Evolutionary conservation across 345 rosid species (phyloP), one percentile per base, ranked within the genome.

Genomic region (Arabidopsis arenosa): DNA sequence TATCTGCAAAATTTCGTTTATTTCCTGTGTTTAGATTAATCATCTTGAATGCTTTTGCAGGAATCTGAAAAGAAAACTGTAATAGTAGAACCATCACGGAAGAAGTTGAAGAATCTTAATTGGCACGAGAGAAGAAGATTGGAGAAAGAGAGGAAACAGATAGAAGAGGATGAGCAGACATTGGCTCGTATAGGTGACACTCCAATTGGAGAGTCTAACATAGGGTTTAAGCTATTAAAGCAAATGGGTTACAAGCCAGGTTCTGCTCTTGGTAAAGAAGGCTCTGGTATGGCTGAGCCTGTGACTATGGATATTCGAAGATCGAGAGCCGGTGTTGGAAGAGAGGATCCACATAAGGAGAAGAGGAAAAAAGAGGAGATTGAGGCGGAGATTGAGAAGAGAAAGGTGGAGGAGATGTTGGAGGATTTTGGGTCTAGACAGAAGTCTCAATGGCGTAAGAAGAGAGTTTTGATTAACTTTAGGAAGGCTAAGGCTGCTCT

Each of bases 171-270:
- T 49, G 85, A 82, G 71, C 86, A 83, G 82, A 90, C 89, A 64
- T 69, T 90, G 39, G 86, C 91, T 17, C 89, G 79, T 11, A 85
- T 89, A 18, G 62, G 17, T 4, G 93, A 88, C 35, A 87, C 91
- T 43, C 93, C 97, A 1, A 92, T 94, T 58, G 90, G 93, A 2
- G 92, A 89, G 57, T 86, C 94, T 51, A 95, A 92, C 72, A 80
- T 92, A 9, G 99, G 97, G 45, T 95, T 89, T 80, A 93, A 92
- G 85, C 76, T 95, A 80, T 81, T 95, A 66, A 85, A 89, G 85
- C 93, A 85, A 73, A 95, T 95, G 98, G 98, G 99, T 76, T 93
- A 92, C 80, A 86, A 69, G 47, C 99, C 99, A 8, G 98, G 97
- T n/a, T 83, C 85, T 0, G 85, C 97, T 51, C 84, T 94, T 74